Conservation (phyloP, 2,329 filamentous ascomycete species). For the Hyphodiscus sp. region DNA sequence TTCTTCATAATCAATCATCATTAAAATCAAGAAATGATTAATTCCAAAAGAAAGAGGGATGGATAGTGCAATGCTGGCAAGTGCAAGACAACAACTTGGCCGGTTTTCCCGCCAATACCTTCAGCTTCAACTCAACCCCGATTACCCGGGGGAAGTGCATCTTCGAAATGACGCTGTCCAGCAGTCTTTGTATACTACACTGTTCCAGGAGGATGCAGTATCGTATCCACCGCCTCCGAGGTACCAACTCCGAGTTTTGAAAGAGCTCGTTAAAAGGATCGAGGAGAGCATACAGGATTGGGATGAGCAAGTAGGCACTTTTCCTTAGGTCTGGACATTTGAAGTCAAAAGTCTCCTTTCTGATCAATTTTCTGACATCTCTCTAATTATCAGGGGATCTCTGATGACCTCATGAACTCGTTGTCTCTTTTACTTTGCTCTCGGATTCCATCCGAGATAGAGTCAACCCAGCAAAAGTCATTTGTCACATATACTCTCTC, state of each 20-base stretch:
- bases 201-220: slow-evolving; percentile 57
- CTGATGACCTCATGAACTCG: slow-evolving; percentile 67
- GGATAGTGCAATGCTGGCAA: slow-evolving; percentile 23
- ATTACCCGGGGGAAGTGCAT: slow-evolving; percentile 53
- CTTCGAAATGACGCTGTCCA: slow-evolving; percentile 60
- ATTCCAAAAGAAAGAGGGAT: slow-evolving; percentile 11
- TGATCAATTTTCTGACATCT: slow-evolving; percentile 19
- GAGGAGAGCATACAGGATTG: slow-evolving; percentile 73
- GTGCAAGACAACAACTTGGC: slow-evolving; percentile 31
- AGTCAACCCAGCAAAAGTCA: slow-evolving; percentile 63
- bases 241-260: slow-evolving; percentile 68
- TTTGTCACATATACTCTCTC: slow-evolving; percentile 63
- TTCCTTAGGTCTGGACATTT: slow-evolving; percentile 13
- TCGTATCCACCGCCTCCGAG: slow-evolving; percentile 55
- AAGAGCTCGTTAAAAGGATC: slow-evolving; percentile 62
- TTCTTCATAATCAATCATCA: not conserved
- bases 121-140: slow-evolving; percentile 61
- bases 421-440: slow-evolving; percentile 60
- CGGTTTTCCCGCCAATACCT: slow-evolving; percentile 71
- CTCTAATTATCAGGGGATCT: slow-evolving; percentile 60
- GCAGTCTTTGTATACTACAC: slow-evolving; percentile 53
- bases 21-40: not conserved
- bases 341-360: slow-evolving; percentile 5
- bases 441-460: slow-evolving; percentile 56
- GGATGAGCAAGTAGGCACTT: slow-evolving; percentile 72